These are phyloP conservation scores for Xerocomus spinulosus DNA, from an alignment of 768 basidiomycete genomes.

Conservation along the genomic window DNA sequence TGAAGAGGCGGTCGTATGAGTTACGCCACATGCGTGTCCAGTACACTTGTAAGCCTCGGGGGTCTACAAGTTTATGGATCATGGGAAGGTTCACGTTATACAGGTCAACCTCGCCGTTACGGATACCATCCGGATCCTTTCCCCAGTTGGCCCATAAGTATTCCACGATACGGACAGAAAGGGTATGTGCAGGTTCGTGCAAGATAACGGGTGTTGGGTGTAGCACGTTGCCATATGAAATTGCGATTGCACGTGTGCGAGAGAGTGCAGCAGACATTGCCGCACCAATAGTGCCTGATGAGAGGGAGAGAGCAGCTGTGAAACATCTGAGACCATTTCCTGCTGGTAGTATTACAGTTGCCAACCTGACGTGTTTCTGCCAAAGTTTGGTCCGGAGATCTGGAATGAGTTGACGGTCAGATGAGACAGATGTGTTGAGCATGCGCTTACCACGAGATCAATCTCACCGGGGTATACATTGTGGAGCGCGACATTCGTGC, in stretches of 20 bases:
- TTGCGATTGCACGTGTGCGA: constrained; percentile 69
- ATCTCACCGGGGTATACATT: constrained; percentile 83
- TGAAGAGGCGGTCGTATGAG: constrained; percentile 78
- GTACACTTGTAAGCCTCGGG: constrained; percentile 58
- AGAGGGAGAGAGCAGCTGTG: constrained; percentile 79
- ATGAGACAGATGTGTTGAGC: neutral
- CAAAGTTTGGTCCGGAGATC: constrained; percentile 85
- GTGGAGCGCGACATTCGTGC: constrained; percentile 85
- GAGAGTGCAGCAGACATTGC: constrained; percentile 78
- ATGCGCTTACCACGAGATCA: constrained; percentile 72
- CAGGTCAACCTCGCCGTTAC: constrained; percentile 67
- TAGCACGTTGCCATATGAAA: constrained; percentile 81
- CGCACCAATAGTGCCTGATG: constrained; percentile 90
- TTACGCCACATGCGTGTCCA: constrained; percentile 89
- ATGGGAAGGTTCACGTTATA: constrained; percentile 89
- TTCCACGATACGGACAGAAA: constrained; percentile 62
- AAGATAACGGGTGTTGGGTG: constrained; percentile 59
- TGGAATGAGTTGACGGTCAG: constrained; percentile 23
- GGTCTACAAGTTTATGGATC: constrained; percentile 56
- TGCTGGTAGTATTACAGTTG: constrained; percentile 2
- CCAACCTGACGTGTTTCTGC: constrained; percentile 77
- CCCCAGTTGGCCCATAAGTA: constrained; percentile 88
- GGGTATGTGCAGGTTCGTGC: constrained; percentile 67
- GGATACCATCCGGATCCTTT: constrained; percentile 51
- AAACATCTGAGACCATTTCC: constrained; percentile 1